phyloP scores from a whole-genome alignment of 2,329 filamentous ascomycete genomes.

The Nannizziopsis arthrosporioides region DNA sequence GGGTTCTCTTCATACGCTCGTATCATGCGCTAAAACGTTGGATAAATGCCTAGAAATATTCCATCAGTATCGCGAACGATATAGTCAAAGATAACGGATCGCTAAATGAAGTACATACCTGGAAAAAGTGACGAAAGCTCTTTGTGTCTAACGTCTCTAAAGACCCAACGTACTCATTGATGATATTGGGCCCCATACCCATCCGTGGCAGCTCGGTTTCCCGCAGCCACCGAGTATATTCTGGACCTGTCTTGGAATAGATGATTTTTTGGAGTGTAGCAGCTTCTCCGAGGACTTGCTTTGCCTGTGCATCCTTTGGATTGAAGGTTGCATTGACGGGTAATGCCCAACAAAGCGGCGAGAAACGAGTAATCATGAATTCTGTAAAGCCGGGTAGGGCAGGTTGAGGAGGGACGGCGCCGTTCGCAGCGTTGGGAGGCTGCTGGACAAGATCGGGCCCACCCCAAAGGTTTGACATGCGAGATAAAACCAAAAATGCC shows the following conservation, averaged over 20 bases:
- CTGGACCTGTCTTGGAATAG: slow-evolving; percentile 75
- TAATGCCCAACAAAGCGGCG: slow-evolving; percentile 80
- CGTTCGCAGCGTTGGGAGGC: slow-evolving; percentile 28
- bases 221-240: slow-evolving; percentile 51
- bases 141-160: slow-evolving; percentile 35
- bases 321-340: slow-evolving; percentile 69
- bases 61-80: neutral
- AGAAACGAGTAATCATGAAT: slow-evolving; percentile 83
- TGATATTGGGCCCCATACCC: slow-evolving; percentile 37
- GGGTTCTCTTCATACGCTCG: slow-evolving; percentile 6
- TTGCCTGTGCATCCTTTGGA: slow-evolving; percentile 75
- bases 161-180: slow-evolving; percentile 38
- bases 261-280: slow-evolving; percentile 78
- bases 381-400: slow-evolving; percentile 74
- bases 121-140: slow-evolving; percentile 40
- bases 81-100: neutral
- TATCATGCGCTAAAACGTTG: slow-evolving; percentile 36
- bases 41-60: slow-evolving; percentile 29
- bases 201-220: slow-evolving; percentile 36
- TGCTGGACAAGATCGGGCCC: slow-evolving; percentile 58
- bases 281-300: slow-evolving; percentile 78
- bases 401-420: slow-evolving; percentile 30
- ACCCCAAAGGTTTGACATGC: slow-evolving; percentile 82
- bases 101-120: slow-evolving; percentile 23
- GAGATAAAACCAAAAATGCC: slow-evolving; percentile 68